Evolutionary conservation across 225 moss, liverwort and hornwort genomes (phyloP), one percentile per base, ranked within the genome.

Genomic region (Bryum argenteum): DNA sequence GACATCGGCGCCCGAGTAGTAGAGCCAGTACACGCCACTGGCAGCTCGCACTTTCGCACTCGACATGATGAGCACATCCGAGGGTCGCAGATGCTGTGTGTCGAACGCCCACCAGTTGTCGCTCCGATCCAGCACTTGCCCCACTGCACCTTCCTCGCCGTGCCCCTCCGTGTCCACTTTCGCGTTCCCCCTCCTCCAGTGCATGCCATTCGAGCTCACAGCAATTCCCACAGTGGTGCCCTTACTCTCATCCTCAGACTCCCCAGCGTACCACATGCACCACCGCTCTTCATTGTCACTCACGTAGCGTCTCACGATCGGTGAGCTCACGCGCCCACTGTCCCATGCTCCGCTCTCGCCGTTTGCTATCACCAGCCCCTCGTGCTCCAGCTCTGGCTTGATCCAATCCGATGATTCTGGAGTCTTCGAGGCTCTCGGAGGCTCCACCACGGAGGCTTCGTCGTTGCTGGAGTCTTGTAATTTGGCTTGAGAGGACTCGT

Each of bases 61-160:
- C 17, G 86, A 86, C 86, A 86, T 86, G 14, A 86, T 86, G 75
- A 86, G 83, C 15, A 86, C 86, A 66, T 86, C 86, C 8, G 86
- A 86, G 56, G 86, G 86, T 18, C 69, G 77, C 65, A 86, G 63
- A 56, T 86, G 86, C 53, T 75, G 82, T 0, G 86, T 86, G 61
- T 86, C 86, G 22, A 86, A 86, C 20, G 83, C 86, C 86, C 86
- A 86, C 86, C 86, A 86, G 65, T 86, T 83, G 19, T 80, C 77
- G 63, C 86, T 86, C 10, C 75, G 72, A 28, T 73, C 83, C 68
- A 86, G 75, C n/a, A 86, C 86, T 59, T 75, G 69, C 26, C 86
- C 86, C 9, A 80, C 80, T 21, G 77, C 83, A 41, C 86, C 80
- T 13, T 83, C 83, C 66, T 86, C 86, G 8, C 78, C 86, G 26